Evolutionary conservation across 2,329 filamentous ascomycete species (phyloP), one percentile per base, ranked within the genome.

Genomic region (Colletotrichum tropicicola): DNA sequence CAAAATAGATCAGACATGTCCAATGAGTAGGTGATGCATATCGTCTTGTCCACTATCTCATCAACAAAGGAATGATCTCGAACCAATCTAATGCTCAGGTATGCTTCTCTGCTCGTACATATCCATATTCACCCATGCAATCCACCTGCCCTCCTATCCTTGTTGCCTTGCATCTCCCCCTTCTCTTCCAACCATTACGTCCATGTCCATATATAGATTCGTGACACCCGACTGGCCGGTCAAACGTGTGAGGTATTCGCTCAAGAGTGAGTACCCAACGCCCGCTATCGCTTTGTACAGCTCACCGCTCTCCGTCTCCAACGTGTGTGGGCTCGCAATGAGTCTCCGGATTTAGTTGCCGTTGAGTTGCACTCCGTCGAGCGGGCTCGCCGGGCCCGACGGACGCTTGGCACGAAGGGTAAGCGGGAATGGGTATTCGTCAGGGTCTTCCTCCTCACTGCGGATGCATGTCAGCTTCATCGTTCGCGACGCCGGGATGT

Each of bases 381-480:
- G 74, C n/a, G 81, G 80, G 30, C 78, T 82, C 37, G 72, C 76
- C 12, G 73, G 71, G 41, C 72, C 78, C 4, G 77, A 73, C 5
- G 80, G 75, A 15, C 82, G 82, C 80, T 87, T 87, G 17, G 81
- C 80, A 69, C 86, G 83, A 64, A 89, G 79, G 6, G 85, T 88
- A 68, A 89, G 75, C 25, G 86, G 85, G 77, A 88, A 89, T 1
- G 85, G 83, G 69, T 88, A 88, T 73, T 89, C 87, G n/a, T 89
- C 95, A 1, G 91, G 89, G 71, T 98, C 96, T 82, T 98, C 96
- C 77, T 98, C 94, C 78, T 96, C 93, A 80, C 93, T 97, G 72
- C 65, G 68, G 37, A 23, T 39, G 19, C 37, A 55, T 45, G 72
- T 81, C 72, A 80, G 78, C 39, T 53, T 37, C 10, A n/a, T 48